Conservation (phyloP, 768 basidiomycete genomes). For the Trametes cingulata region DNA sequence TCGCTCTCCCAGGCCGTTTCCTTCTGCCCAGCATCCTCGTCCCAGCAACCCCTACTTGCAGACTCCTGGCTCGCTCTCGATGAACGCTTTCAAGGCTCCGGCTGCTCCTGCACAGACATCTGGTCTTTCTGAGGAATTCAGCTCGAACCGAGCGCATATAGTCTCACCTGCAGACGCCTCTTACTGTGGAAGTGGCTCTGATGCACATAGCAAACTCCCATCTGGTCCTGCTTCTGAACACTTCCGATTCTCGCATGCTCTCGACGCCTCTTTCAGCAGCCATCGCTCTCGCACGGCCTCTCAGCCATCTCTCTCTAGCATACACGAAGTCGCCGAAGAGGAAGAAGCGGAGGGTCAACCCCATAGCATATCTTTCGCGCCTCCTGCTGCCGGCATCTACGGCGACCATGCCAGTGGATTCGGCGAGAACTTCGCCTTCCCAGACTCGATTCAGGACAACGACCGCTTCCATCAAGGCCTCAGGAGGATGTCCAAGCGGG, state of each 20-base stretch:
- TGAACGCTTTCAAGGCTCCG: constrained; percentile 14
- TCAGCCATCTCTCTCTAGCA: constrained; percentile 25
- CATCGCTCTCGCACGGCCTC: constrained; percentile 15
- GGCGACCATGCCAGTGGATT: not conserved
- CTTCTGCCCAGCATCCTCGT: constrained; percentile 2
- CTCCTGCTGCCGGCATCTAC: not conserved
- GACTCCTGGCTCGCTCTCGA: constrained; percentile 1
- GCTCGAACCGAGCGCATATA: constrained; percentile 30
- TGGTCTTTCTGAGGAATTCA: constrained; percentile 19
- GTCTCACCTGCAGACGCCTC: not conserved
- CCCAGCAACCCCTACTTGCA: constrained; percentile 20
- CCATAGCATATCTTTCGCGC: not conserved
- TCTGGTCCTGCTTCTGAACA: not conserved
- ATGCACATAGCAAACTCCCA: not conserved
- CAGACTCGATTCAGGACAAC: not conserved
- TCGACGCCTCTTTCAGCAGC: not conserved
- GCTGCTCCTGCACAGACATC: constrained; percentile 7
- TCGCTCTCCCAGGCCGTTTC: constrained; percentile 15
- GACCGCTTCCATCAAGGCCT: not conserved
- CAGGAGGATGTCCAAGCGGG: constrained; percentile 11
- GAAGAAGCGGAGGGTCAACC: constrained; percentile 4
- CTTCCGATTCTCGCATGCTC: not conserved
- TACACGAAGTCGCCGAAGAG: constrained; percentile 20
- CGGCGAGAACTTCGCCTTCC: not conserved
- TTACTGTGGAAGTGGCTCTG: not conserved